These are phyloP conservation scores for Naganishia sp. DNA, from an alignment of 1,284 basidiomycete genomes.

Conservation along the genomic window DNA sequence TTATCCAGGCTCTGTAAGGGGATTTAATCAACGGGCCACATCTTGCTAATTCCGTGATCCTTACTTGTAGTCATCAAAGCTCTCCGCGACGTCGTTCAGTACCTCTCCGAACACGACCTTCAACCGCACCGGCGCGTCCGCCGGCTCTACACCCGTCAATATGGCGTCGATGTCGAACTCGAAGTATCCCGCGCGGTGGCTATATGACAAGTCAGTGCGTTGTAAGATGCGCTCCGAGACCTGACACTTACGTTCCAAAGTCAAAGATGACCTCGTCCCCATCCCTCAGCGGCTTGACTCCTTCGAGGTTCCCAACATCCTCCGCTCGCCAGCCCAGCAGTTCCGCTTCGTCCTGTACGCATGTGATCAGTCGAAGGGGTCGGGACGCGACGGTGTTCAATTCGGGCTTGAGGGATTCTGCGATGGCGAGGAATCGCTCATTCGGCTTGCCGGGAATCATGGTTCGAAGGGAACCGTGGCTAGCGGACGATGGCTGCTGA, in stretches of 20 bases:
- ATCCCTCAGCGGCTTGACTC: constrained; percentile 8
- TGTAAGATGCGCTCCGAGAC: not conserved
- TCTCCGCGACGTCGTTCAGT: constrained; percentile 38
- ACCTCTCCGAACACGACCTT: constrained; percentile 36
- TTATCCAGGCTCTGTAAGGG: constrained; percentile 34
- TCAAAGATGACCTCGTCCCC: constrained; percentile 34
- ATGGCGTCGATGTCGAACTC: constrained; percentile 35
- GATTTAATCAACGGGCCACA: not conserved
- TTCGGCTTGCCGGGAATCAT: constrained; percentile 33
- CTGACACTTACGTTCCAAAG: constrained; percentile 28
- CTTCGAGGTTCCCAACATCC: constrained; percentile 1
- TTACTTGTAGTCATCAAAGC: constrained; percentile 40
- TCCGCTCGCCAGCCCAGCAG: constrained; percentile 35
- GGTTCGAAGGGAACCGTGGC: too few relatives aligned
- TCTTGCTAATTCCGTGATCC: constrained; percentile 41
- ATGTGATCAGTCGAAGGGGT: constrained; percentile 28
- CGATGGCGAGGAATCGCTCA: constrained; percentile 33
- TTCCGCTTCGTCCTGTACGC: constrained; percentile 30
- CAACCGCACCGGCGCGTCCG: constrained; percentile 36
- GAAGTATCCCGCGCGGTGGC: constrained; percentile 34
- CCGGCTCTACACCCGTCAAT: constrained; percentile 29
- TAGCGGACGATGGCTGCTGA: too few relatives aligned
- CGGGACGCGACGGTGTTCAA: constrained; percentile 18
- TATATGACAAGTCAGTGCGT: constrained; percentile 2
- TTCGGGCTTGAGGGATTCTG: constrained; percentile 35